phyloP scores from a whole-genome alignment of 1,284 basidiomycete species.

The Cutaneotrichosporon sp. region DNA sequence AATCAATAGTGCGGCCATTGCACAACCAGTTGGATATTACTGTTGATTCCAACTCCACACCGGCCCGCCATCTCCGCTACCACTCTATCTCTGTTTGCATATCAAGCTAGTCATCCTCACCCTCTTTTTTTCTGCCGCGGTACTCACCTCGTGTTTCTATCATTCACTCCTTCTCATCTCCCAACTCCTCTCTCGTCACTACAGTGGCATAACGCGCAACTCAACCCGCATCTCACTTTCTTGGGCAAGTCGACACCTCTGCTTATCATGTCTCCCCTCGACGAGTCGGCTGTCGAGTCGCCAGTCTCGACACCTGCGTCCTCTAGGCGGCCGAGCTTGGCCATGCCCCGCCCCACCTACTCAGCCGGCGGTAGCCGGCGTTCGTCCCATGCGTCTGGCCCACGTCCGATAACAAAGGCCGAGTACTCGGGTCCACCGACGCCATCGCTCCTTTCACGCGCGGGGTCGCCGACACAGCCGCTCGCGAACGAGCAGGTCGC shows the following conservation, averaged over 20 bases:
- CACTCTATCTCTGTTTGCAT: too few relatives aligned
- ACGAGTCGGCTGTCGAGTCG: conserved; percentile 26
- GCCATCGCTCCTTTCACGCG: conserved; percentile 49
- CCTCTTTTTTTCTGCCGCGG: too few relatives aligned
- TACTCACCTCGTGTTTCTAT: too few relatives aligned
- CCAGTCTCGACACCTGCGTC: conserved; percentile 28
- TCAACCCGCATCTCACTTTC: background rate
- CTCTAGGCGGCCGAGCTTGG: conserved; percentile 14
- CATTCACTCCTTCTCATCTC: background rate
- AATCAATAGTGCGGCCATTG: too few relatives aligned
- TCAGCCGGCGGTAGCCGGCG: conserved; percentile 23
- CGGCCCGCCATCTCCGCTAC: too few relatives aligned
- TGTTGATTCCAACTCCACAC: too few relatives aligned
- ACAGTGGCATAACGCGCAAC: background rate
- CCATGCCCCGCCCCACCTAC: conserved; percentile 14
- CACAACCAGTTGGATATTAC: too few relatives aligned
- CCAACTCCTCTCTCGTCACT: background rate
- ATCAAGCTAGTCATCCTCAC: too few relatives aligned
- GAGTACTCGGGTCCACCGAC: conserved; percentile 46
- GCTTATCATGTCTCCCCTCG: conserved; percentile 5
- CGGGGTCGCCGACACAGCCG: conserved; percentile 50
- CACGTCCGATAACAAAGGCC: conserved; percentile 39
- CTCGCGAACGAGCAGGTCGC: conserved; percentile 41
- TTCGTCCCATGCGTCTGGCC: conserved; percentile 39
- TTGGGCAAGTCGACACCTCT: background rate